These are phyloP conservation scores for Lepiota venenata DNA, from an alignment of 768 basidiomycete species.

Conservation along the genomic window DNA sequence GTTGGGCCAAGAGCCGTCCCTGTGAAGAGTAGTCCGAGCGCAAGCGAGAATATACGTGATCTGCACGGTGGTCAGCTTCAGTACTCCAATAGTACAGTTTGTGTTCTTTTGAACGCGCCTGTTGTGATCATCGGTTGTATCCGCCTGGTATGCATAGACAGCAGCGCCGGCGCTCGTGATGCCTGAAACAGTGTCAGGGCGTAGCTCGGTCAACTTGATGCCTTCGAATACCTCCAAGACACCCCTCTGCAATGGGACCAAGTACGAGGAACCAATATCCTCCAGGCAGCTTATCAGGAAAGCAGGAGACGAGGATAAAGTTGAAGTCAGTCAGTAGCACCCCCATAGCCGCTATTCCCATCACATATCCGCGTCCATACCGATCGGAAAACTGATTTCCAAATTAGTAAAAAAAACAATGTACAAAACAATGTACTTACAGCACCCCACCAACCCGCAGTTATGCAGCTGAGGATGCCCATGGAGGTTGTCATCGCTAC, in stretches of 20 bases:
- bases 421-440: slow-evolving; percentile 36
- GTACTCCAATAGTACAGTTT: neutral
- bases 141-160: slow-evolving; percentile 65
- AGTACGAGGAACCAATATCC: slow-evolving; percentile 79
- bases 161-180: slow-evolving; percentile 46
- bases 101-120: slow-evolving; percentile 35
- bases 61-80: slow-evolving; percentile 29
- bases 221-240: slow-evolving; percentile 57
- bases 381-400: slow-evolving; percentile 66
- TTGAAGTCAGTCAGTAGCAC: slow-evolving; percentile 58
- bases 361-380: slow-evolving; percentile 61
- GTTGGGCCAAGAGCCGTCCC: slow-evolving; percentile 79
- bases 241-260: slow-evolving; percentile 66
- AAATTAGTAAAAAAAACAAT: slow-evolving; percentile 12
- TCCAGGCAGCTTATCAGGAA: slow-evolving; percentile 61
- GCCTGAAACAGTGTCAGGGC: slow-evolving; percentile 34
- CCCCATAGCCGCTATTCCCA: slow-evolving; percentile 62
- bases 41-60: slow-evolving; percentile 61
- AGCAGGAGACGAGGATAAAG: slow-evolving; percentile 66
- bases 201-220: neutral
- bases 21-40: slow-evolving; percentile 61
- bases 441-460: slow-evolving; percentile 85
- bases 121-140: slow-evolving; percentile 51
- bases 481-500: slow-evolving; percentile 60
- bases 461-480: slow-evolving; percentile 75